These are phyloP conservation scores for Aspergillus heteromorphus DNA, from an alignment of 495 filamentous ascomycete species.

Conservation along the genomic window DNA sequence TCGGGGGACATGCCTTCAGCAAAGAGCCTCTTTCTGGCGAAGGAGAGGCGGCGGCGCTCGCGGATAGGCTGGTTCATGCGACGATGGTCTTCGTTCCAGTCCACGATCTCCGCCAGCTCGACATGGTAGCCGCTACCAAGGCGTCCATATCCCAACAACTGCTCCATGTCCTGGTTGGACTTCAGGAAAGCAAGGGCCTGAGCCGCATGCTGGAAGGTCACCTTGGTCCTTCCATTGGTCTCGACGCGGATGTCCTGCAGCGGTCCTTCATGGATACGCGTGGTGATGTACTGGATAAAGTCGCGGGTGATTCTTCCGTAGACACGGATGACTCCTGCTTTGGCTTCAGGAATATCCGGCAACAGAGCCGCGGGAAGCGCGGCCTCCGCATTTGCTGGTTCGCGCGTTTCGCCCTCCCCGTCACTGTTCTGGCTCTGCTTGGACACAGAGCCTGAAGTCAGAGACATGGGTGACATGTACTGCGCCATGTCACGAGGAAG, in stretches of 20 bases:
- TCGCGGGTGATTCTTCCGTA: constrained; percentile 14
- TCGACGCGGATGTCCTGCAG: constrained; percentile 26
- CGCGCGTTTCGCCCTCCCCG: background rate
- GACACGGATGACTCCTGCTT: constrained; percentile 25
- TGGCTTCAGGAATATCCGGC: constrained; percentile 17
- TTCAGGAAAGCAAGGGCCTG: constrained; percentile 27
- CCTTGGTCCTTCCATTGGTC: constrained; percentile 15
- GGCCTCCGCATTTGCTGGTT: background rate
- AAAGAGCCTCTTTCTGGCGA: constrained; percentile 30
- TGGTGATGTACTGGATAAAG: constrained; percentile 21
- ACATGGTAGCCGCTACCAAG: constrained; percentile 25
- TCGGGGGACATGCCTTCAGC: constrained; percentile 20
- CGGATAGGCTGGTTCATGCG: constrained; percentile 30
- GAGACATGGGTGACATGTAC: constrained; percentile 14
- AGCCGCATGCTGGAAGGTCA: constrained; percentile 27
- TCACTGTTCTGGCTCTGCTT: constrained; percentile 17
- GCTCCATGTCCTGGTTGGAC: constrained; percentile 21
- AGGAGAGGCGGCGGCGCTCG: constrained; percentile 34
- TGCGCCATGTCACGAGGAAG: constrained; percentile 7
- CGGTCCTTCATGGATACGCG: constrained; percentile 29
- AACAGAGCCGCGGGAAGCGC: background rate
- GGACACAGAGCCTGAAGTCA: constrained; percentile 12
- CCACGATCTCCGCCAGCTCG: constrained; percentile 21
- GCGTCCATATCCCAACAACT: constrained; percentile 19
- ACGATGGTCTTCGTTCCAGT: constrained; percentile 28